phyloP scores from a whole-genome alignment of 805 yeast genomes.

The Babjeviella inositovora region DNA sequence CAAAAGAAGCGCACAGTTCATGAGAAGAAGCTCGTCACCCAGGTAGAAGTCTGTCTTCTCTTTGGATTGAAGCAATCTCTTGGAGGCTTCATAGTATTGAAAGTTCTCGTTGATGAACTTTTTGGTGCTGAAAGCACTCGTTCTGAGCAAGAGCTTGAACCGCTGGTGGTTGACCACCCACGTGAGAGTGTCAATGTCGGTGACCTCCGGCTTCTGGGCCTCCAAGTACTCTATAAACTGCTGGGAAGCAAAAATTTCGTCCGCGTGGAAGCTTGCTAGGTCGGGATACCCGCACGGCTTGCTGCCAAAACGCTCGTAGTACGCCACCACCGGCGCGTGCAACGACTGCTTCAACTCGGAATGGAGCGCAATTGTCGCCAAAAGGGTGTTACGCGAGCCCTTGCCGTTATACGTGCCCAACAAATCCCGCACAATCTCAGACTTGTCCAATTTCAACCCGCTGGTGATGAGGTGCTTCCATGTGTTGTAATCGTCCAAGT shows the following conservation, averaged over 20 bases:
- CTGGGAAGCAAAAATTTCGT: too few relatives aligned
- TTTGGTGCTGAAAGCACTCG: conserved; percentile 4
- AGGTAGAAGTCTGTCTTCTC: conserved; percentile 54
- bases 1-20: conserved; percentile 26
- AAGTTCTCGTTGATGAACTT: conserved; percentile 15
- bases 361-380: too few relatives aligned
- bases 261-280: too few relatives aligned
- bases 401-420: conserved; percentile 1
- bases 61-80: conserved; percentile 16
- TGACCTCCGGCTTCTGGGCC: too few relatives aligned
- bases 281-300: too few relatives aligned
- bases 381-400: conserved; percentile 11
- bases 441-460: conserved; percentile 14
- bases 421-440: conserved; percentile 12
- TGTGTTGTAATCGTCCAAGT: conserved; percentile 63
- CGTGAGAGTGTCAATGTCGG: too few relatives aligned
- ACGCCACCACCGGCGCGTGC: too few relatives aligned
- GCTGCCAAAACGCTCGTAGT: too few relatives aligned
- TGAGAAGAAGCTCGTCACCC: conserved; percentile 49
- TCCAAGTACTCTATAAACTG: too few relatives aligned
- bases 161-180: conserved; percentile 28
- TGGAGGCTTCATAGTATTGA: conserved; percentile 19
- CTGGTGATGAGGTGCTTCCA: conserved; percentile 46
- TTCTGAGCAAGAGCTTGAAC: conserved; percentile 19
- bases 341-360: too few relatives aligned